Evolutionary conservation across 176 grass and related monocot species (phyloP).

Genomic region (Miscanthus lutarioriparius): DNA sequence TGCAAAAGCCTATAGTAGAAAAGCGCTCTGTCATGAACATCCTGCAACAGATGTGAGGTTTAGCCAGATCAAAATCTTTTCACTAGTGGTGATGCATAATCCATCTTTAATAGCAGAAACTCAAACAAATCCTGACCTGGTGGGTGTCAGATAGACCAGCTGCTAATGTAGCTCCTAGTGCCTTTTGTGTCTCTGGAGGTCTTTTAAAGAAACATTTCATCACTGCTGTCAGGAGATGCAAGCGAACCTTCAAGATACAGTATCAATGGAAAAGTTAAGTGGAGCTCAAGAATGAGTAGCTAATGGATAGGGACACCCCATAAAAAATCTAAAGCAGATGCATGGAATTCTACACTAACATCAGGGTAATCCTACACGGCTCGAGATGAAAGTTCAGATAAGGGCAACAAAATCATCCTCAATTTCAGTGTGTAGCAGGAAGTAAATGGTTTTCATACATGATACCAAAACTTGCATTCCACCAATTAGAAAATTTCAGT

Average conservation of each 20-base stretch:
- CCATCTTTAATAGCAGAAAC: neutral
- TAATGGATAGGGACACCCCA: neutral
- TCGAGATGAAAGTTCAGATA: conserved; percentile 4
- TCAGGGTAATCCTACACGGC: neutral
- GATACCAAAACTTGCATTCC: conserved; percentile 11
- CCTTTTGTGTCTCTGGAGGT: conserved; percentile 89
- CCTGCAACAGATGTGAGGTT: conserved; percentile 51
- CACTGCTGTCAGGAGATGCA: conserved; percentile 95
- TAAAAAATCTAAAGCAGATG: conserved; percentile 6
- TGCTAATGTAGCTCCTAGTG: conserved; percentile 85
- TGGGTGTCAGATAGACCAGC: conserved; percentile 83
- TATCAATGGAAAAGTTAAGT: conserved; percentile 21
- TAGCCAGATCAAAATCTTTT: conserved; percentile 26
- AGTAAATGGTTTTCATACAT: neutral
- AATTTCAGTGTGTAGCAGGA: neutral
- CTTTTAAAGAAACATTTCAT: conserved; percentile 99
- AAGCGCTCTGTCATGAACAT: conserved; percentile 97
- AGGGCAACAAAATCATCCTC: neutral
- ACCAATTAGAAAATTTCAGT: neutral
- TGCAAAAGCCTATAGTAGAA: conserved; percentile 99
- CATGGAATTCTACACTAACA: conserved; percentile 11
- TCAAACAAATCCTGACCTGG: conserved; percentile 57
- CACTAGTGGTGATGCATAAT: conserved; percentile 6
- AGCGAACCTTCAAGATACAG: conserved; percentile 68
- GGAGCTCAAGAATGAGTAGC: conserved; percentile 3